Percentiles rank a stretch among this genome's conserved stretches.
phyloP scores from a whole-genome alignment of 192 early-diverging fungal genomes.

The Mortierella claussenii region DNA sequence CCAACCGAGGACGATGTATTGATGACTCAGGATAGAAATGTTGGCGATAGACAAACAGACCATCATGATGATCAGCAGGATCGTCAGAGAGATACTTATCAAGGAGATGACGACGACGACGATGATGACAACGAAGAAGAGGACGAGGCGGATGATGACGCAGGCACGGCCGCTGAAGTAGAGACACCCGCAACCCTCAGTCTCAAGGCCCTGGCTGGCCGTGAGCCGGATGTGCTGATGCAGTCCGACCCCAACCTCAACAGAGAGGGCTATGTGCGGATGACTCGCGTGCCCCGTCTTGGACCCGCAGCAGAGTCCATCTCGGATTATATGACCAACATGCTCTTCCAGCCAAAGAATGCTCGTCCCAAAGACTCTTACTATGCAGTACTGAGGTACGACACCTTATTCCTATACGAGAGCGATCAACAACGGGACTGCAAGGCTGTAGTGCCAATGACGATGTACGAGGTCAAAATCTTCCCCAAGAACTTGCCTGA shows the following conservation, averaged over 20 bases:
- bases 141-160: slow-evolving; percentile 9
- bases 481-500: slow-evolving; percentile 62
- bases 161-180: background rate
- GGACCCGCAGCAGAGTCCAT: slow-evolving; percentile 46
- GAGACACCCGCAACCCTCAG: slow-evolving; percentile 3
- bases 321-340: slow-evolving; percentile 50
- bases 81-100: background rate
- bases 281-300: slow-evolving; percentile 46
- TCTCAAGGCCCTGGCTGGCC: background rate
- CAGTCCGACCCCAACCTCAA: slow-evolving; percentile 46
- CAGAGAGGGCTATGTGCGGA: slow-evolving; percentile 48
- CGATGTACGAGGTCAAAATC: slow-evolving; percentile 71
- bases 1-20: too few relatives aligned
- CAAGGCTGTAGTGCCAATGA: slow-evolving; percentile 73
- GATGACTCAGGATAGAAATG: too few relatives aligned
- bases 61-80: background rate
- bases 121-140: slow-evolving; percentile 6
- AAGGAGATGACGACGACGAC: background rate
- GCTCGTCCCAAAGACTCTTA: slow-evolving; percentile 61
- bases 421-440: slow-evolving; percentile 79
- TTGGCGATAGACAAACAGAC: too few relatives aligned
- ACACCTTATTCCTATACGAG: slow-evolving; percentile 83
- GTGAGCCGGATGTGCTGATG: slow-evolving; percentile 38
- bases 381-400: slow-evolving; percentile 78
- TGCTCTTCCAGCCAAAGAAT: slow-evolving; percentile 52